Base-by-base conservation (phyloP, 202 grass and related monocot species). In the Zoysia matrella region DNA sequence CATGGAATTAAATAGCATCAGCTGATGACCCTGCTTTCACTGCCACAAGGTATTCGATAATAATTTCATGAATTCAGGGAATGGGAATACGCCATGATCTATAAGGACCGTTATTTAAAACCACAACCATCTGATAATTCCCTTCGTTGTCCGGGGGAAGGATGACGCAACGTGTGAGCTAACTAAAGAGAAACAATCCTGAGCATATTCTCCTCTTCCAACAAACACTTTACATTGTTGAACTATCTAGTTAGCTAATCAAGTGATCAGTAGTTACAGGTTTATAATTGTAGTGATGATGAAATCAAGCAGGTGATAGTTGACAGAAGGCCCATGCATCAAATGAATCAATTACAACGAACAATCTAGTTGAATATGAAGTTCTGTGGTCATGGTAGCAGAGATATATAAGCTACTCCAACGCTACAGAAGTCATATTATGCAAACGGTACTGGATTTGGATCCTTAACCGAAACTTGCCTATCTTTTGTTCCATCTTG, bases 401-500 rank as follows among this genome's bases (percentile, higher is more conserved):
- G 58, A 61, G 5, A 22, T 22, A 84, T 3, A 64, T 70, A 51
- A 40, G 52, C 44, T 66, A 65, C 58, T 65, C 71, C 50, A 66
- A 46, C 11, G 49, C 52, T 49, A 47, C 71, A 71, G 62, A 74
- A 62, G 81, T 79, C 91, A 97, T 82, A 52, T 88, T 22, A 86
- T 3, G 86, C 42, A 82, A 90, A 90, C 8, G 87, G 86, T 73
- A 52, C 60, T 41, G 88, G 83, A 57, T 80, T 73, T 56, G 49
- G 65, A 40, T 47, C 82, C 58, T 84, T 66, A 61, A 57, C 55
- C 0, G 65, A 51, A 72, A 93, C 48, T 74, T 97, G 86, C 62
- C 91, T 76, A 10, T 57, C 84, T 42, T 71, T 62, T n/a, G 80
- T 92, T 58, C 56, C 90, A 73, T 84, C 81, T 74, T 6, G 76